Percentiles rank a stretch among this genome's conserved stretches.
phyloP scores from a whole-genome alignment of 495 filamentous ascomycete genomes.

The Aspergillus ostianus region DNA sequence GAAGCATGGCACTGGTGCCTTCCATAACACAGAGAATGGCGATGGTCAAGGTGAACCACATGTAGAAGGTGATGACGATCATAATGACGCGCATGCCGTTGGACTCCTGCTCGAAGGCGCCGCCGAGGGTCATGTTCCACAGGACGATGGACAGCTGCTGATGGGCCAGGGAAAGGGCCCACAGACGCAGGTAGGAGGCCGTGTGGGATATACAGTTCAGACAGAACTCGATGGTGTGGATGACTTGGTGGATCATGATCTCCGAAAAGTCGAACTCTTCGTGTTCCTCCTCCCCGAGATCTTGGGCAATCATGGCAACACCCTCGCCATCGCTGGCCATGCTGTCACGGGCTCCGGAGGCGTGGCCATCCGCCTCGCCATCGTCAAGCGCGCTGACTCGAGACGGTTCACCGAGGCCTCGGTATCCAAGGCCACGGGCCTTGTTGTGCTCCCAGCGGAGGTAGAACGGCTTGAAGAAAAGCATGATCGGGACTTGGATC shows the following conservation, averaged over 20 bases:
- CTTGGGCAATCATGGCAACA: conserved; percentile 87
- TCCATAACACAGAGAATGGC: conserved; percentile 79
- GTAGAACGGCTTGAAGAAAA: conserved; percentile 94
- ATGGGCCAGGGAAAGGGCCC: conserved; percentile 95
- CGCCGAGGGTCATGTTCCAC: conserved; percentile 90
- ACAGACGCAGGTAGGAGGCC: conserved; percentile 96
- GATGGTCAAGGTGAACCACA: conserved; percentile 86
- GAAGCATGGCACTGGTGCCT: conserved; percentile 86
- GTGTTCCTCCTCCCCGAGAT: conserved; percentile 70
- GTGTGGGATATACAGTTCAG: conserved; percentile 99
- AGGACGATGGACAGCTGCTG: conserved; percentile 95
- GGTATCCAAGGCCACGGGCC: conserved; percentile 83
- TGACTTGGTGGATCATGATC: conserved; percentile 97
- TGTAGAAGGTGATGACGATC: conserved; percentile 73
- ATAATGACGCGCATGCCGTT: conserved; percentile 72
- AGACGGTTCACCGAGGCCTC: conserved; percentile 83
- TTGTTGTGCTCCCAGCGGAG: conserved; percentile 89
- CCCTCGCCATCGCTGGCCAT: conserved; percentile 80
- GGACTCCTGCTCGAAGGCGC: conserved; percentile 60
- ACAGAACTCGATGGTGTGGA: conserved; percentile 99
- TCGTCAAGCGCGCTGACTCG: conserved; percentile 87
- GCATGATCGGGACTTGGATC: conserved; percentile 80
- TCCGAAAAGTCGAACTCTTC: conserved; percentile 97
- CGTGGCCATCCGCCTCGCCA: conserved; percentile 50
- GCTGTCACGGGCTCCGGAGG: conserved; percentile 58